These are phyloP conservation scores for Euphrasia arctica DNA, from an alignment of 305 asterid genomes.

Conservation along the genomic window DNA sequence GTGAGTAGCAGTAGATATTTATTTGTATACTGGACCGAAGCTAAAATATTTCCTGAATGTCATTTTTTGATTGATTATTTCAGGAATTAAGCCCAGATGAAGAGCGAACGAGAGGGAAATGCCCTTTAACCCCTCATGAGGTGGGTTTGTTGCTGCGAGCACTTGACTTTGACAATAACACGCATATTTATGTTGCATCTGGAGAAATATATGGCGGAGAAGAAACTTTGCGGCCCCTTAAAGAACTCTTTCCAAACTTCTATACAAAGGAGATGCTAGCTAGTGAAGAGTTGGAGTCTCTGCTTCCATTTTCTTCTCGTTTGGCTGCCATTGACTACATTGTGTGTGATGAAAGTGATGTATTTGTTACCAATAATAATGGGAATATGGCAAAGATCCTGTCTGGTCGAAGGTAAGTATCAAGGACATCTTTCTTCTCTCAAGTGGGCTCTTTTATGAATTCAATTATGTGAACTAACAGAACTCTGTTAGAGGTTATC, in stretches of 20 bases:
- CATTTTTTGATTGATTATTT: slow-evolving; percentile 24
- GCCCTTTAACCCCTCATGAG: slow-evolving; percentile 98
- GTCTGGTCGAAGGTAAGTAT: slow-evolving; percentile 88
- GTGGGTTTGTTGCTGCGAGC: slow-evolving; percentile 97
- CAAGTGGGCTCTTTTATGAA: slow-evolving; percentile 19
- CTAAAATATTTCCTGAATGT: slow-evolving; percentile 15
- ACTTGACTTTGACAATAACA: slow-evolving; percentile 82
- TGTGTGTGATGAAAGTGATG: slow-evolving; percentile 97
- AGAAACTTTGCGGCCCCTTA: slow-evolving; percentile 90
- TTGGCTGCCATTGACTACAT: slow-evolving; percentile 94
- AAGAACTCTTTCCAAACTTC: slow-evolving; percentile 92
- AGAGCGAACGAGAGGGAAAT: slow-evolving; percentile 90
- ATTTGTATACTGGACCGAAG: slow-evolving; percentile 8
- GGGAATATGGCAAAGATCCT: slow-evolving; percentile 99
- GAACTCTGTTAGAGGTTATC: background rate
- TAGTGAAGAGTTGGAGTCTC: slow-evolving; percentile 68
- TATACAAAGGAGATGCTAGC: slow-evolving; percentile 93
- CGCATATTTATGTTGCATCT: slow-evolving; percentile 89
- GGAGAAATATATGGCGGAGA: slow-evolving; percentile 99
- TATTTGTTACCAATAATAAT: slow-evolving; percentile 92
- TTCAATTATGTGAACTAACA: slow-evolving; percentile 11
- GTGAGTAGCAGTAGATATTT: background rate
- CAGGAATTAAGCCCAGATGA: slow-evolving; percentile 96
- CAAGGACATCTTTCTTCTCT: slow-evolving; percentile 19
- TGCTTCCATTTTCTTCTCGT: slow-evolving; percentile 89